These are phyloP conservation scores for Saccharomycopsis fodiens DNA, from an alignment of 805 yeast species.

Conservation along the genomic window DNA sequence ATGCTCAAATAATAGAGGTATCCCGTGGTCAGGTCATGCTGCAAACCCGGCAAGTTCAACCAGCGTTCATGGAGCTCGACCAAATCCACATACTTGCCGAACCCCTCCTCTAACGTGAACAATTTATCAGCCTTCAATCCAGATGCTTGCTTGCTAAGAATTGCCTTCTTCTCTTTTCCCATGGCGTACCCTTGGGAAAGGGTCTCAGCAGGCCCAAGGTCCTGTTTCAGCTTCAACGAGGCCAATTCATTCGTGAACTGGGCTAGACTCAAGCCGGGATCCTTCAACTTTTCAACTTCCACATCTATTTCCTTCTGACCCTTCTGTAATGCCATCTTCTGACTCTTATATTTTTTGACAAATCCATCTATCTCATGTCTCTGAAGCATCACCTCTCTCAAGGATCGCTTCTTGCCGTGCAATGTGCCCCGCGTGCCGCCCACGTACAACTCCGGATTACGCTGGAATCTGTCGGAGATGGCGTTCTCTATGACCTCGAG, in stretches of 20 bases:
- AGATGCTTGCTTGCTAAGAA: slow-evolving; percentile 44
- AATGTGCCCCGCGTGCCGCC: slow-evolving; percentile 27
- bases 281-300: slow-evolving; percentile 13
- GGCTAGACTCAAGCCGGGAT: slow-evolving; percentile 26
- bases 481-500: slow-evolving; percentile 66
- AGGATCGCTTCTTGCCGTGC: slow-evolving; percentile 34
- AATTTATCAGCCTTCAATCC: slow-evolving; percentile 40
- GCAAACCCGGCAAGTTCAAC: slow-evolving; percentile 37
- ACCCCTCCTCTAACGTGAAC: slow-evolving; percentile 54
- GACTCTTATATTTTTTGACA: slow-evolving; percentile 36
- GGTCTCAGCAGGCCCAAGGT: slow-evolving; percentile 26
- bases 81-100: slow-evolving; percentile 61
- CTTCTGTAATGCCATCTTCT: slow-evolving; percentile 24
- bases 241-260: slow-evolving; percentile 33
- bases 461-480: slow-evolving; percentile 48
- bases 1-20: slow-evolving; percentile 45
- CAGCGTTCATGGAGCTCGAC: slow-evolving; percentile 42
- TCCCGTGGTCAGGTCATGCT: slow-evolving; percentile 27
- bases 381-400: slow-evolving; percentile 47
- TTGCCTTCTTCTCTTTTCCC: slow-evolving; percentile 15
- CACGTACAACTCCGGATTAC: slow-evolving; percentile 52
- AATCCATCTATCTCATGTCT: slow-evolving; percentile 60
- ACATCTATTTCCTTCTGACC: not conserved
- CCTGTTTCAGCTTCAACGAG: slow-evolving; percentile 27
- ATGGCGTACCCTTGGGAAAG: slow-evolving; percentile 17